phyloP scores from a whole-genome alignment of 2,329 filamentous ascomycete species.

The Coniochaeta sp. region DNA sequence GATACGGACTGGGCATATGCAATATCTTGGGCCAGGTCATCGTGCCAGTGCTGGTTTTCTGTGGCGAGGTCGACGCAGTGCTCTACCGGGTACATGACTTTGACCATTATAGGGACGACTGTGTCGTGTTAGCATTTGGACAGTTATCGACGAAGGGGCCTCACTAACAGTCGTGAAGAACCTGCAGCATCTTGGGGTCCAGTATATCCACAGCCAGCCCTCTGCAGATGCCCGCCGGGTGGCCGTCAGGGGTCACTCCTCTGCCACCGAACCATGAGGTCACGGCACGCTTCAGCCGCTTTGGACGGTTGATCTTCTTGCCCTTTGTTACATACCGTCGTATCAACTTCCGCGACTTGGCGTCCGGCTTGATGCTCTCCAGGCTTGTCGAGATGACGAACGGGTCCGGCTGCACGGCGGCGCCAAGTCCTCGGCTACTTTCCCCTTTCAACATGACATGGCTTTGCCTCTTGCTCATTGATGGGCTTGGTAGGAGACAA shows the following conservation, averaged over 20 bases:
- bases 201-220: background rate
- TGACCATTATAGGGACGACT: background rate
- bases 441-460: background rate
- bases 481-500: background rate
- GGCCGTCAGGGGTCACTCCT: background rate
- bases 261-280: background rate
- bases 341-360: background rate
- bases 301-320: background rate
- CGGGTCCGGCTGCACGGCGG: background rate
- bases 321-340: background rate
- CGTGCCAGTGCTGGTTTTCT: background rate
- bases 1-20: background rate
- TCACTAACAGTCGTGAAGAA: background rate
- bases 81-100: background rate
- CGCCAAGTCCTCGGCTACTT: background rate
- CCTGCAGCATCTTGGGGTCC: background rate
- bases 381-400: background rate
- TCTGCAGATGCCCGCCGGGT: background rate
- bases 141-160: background rate
- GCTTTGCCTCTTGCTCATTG: background rate
- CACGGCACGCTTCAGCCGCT: background rate
- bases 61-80: background rate
- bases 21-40: background rate
- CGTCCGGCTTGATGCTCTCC: background rate
- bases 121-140: background rate